phyloP scores from a whole-genome alignment of 2,329 filamentous ascomycete genomes.

The Diaporthe sp. region DNA sequence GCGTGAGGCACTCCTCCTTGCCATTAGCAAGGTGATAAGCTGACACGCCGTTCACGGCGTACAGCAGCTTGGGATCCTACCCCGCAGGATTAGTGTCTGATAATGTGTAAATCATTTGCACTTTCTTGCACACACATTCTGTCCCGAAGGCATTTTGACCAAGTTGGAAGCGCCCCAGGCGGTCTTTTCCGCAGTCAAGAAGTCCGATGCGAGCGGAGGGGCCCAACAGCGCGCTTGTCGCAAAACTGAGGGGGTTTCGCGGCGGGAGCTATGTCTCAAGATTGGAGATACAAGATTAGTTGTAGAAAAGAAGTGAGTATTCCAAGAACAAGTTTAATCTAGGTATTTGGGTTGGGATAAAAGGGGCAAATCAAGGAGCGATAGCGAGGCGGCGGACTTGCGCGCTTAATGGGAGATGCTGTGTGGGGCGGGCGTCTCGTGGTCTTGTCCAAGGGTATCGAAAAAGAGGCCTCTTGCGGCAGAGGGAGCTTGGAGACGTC shows the following conservation, averaged over 20 bases:
- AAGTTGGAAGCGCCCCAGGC: not conserved
- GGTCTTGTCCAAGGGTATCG: conserved; percentile 14
- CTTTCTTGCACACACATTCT: conserved; percentile 53
- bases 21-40: conserved; percentile 94
- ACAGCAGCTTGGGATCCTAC: conserved; percentile 75
- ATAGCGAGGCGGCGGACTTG: conserved; percentile 16
- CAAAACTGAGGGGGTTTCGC: not conserved
- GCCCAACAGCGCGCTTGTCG: conserved; percentile 14
- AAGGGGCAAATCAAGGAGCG: not conserved
- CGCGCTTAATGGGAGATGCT: conserved; percentile 21
- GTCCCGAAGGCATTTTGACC: conserved; percentile 57
- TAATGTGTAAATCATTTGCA: not conserved
- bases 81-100: conserved; percentile 22
- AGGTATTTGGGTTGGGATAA: conserved; percentile 1
- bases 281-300: not conserved
- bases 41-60: conserved; percentile 84
- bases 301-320: not conserved
- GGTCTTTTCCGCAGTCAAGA: conserved; percentile 27
- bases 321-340: not conserved
- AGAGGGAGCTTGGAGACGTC: conserved; percentile 6
- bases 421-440: conserved; percentile 25
- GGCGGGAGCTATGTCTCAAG: not conserved
- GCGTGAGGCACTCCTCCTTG: conserved; percentile 84
- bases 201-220: not conserved
- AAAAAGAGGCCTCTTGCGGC: conserved; percentile 13